Conservation (phyloP, 352 stramenopile genomes). For the Nothophytophthora sp. region DNA sequence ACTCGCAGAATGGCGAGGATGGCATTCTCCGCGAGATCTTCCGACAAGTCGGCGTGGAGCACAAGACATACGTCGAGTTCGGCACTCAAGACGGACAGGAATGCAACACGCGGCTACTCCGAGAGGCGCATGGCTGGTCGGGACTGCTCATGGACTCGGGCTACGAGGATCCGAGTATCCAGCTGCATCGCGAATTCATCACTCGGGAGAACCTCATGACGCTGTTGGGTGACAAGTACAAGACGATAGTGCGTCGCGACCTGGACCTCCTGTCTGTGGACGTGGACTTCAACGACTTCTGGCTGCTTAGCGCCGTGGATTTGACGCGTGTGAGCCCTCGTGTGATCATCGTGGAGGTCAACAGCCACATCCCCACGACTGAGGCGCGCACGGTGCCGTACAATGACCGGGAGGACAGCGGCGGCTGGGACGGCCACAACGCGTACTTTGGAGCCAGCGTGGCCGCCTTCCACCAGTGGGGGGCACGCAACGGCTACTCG, state of each 20-base stretch:
- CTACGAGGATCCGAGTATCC: constrained; percentile 41
- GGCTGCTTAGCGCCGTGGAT: constrained; percentile 60
- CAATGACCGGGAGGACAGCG: constrained; percentile 25
- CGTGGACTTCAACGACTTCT: constrained; percentile 82
- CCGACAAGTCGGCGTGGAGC: constrained; percentile 35
- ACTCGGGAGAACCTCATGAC: constrained; percentile 62
- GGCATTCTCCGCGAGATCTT: constrained; percentile 67
- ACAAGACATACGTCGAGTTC: constrained; percentile 65
- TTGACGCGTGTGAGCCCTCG: constrained; percentile 39
- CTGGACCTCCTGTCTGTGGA: constrained; percentile 74
- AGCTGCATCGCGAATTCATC: constrained; percentile 62
- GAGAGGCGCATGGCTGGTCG: constrained; percentile 48
- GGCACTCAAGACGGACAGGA: constrained; percentile 52
- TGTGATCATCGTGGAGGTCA: constrained; percentile 67
- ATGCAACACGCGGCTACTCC: constrained; percentile 64
- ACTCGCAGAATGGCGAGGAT: constrained; percentile 76
- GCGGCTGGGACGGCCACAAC: constrained; percentile 47
- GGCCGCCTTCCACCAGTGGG: constrained; percentile 51
- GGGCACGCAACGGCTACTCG: constrained; percentile 43
- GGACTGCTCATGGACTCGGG: constrained; percentile 65
- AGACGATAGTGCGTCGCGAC: constrained; percentile 30
- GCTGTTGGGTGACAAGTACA: constrained; percentile 44
- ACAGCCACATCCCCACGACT: constrained; percentile 48
- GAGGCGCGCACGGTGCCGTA: constrained; percentile 56
- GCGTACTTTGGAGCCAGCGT: constrained; percentile 67